Evolutionary conservation across 192 early-diverging fungal genomes (phyloP).

Genomic region (Linderina pennispora): DNA sequence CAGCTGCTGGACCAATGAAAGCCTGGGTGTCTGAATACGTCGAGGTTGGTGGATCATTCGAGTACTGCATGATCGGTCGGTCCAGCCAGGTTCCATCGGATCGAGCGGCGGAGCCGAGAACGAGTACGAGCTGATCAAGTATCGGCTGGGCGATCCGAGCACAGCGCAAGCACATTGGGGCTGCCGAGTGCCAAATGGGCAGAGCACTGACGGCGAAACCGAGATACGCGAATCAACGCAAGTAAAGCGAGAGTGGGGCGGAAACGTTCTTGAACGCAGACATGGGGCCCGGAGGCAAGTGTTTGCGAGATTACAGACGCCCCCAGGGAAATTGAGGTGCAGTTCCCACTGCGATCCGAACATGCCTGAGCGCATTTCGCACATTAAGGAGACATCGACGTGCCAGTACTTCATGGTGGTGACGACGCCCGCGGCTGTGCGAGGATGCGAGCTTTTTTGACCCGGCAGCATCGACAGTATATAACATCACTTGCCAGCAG

Average conservation of each 20-base stretch:
- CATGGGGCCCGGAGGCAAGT: conserved; percentile 63
- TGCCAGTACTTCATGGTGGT: conserved; percentile 80
- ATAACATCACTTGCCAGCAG: conserved; percentile 58
- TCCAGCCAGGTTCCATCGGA: conserved; percentile 56
- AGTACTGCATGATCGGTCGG: conserved; percentile 69
- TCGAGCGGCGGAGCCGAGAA: conserved; percentile 20
- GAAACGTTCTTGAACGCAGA: conserved; percentile 58
- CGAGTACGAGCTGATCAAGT: conserved; percentile 29
- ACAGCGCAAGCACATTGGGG: conserved; percentile 12
- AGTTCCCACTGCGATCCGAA: conserved; percentile 75
- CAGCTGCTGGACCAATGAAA: conserved; percentile 43
- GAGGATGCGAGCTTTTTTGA: conserved; percentile 50
- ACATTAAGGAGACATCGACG: conserved; percentile 56
- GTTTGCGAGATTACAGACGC: conserved; percentile 66
- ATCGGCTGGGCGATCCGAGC: conserved; percentile 30
- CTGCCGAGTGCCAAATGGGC: conserved; percentile 6
- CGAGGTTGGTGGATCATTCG: conserved; percentile 70
- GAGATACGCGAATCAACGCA: conserved; percentile 28
- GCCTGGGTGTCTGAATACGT: conserved; percentile 47
- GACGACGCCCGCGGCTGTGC: conserved; percentile 66
- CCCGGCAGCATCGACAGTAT: conserved; percentile 29
- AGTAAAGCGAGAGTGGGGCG: conserved; percentile 34
- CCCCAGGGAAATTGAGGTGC: conserved; percentile 66
- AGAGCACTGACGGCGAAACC: conserved; percentile 9
- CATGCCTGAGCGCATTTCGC: conserved; percentile 53